A percentile compares a stretch with the other conserved stretches of the same genome.
Evolutionary conservation across 2,329 filamentous ascomycete species (phyloP).

Genomic region (Paracoccidioides brasiliensis): DNA sequence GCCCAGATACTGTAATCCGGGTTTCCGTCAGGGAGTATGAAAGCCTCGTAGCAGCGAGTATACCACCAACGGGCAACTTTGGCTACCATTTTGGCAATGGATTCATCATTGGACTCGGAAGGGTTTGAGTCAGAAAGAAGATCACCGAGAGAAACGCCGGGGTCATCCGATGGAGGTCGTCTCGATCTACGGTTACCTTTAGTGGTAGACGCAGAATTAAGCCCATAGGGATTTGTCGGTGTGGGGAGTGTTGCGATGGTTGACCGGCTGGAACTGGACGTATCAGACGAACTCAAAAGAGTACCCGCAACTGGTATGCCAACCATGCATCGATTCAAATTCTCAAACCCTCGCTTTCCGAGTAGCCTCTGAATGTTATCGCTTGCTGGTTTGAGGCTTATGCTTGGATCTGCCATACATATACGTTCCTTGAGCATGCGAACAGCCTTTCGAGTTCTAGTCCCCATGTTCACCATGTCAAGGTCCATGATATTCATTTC

Average conservation of each 20-base stretch:
- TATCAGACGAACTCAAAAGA: slow-evolving; percentile 29
- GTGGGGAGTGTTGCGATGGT: slow-evolving; percentile 13
- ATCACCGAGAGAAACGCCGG: slow-evolving; percentile 45
- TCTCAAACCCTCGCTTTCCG: slow-evolving; percentile 34
- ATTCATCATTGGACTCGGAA: slow-evolving; percentile 60
- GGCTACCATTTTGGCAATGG: slow-evolving; percentile 83
- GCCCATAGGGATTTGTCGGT: slow-evolving; percentile 7
- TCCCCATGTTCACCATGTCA: slow-evolving; percentile 40
- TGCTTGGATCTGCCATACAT: slow-evolving; percentile 27
- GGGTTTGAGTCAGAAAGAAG: slow-evolving; percentile 60
- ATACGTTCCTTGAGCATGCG: slow-evolving; percentile 35
- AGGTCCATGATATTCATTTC: slow-evolving; percentile 37
- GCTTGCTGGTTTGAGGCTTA: slow-evolving; percentile 35
- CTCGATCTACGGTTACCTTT: slow-evolving; percentile 1
- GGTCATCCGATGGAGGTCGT: slow-evolving; percentile 26
- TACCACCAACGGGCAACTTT: slow-evolving; percentile 96
- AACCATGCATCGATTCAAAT: slow-evolving; percentile 37
- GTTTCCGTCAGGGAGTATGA: slow-evolving; percentile 38
- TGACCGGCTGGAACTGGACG: slow-evolving; percentile 27
- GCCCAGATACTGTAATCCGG: slow-evolving; percentile 60
- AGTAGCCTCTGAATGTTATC: slow-evolving; percentile 36
- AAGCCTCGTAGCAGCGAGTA: slow-evolving; percentile 73
- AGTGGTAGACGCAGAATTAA: slow-evolving; percentile 4
- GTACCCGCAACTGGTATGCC: slow-evolving; percentile 36
- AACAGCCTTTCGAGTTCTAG: slow-evolving; percentile 32